Evolutionary conservation across 2,329 filamentous ascomycete species (phyloP).

Genomic region (Fusarium heterosporum): DNA sequence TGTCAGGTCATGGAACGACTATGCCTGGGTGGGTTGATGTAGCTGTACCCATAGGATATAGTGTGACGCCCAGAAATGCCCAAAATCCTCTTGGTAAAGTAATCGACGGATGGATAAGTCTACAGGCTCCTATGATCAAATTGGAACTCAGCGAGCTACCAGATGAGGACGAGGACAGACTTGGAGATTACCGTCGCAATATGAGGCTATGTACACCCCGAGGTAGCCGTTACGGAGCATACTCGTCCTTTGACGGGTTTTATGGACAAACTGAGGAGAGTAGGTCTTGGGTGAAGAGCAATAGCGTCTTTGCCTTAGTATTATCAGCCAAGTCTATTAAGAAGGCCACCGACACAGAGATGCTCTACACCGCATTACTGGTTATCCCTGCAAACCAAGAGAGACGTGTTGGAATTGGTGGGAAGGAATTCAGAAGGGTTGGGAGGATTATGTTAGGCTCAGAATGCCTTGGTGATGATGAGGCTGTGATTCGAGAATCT

Average conservation of each 20-base stretch:
- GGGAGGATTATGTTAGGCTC: not conserved
- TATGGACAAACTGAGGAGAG: not conserved
- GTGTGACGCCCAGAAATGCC: conserved; percentile 1
- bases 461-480: not conserved
- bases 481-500: not conserved
- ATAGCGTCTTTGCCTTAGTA: not conserved
- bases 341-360: fast-evolving
- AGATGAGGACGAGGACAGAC: not conserved
- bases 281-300: not conserved
- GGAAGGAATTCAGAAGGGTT: not conserved
- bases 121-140: not conserved
- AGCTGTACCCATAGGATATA: not conserved
- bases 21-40: conserved; percentile 10
- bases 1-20: not conserved
- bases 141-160: not conserved
- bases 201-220: conserved; percentile 17
- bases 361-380: not conserved
- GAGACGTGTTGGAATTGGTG: not conserved
- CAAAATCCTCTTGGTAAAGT: conserved; percentile 20
- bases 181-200: not conserved
- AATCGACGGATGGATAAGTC: not conserved
- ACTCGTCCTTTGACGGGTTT: not conserved
- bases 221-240: not conserved
- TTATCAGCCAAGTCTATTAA: not conserved
- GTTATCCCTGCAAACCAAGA: not conserved